These are phyloP conservation scores for Citrus hindsii DNA, from an alignment of 345 rosid genomes.

Conservation along the genomic window DNA sequence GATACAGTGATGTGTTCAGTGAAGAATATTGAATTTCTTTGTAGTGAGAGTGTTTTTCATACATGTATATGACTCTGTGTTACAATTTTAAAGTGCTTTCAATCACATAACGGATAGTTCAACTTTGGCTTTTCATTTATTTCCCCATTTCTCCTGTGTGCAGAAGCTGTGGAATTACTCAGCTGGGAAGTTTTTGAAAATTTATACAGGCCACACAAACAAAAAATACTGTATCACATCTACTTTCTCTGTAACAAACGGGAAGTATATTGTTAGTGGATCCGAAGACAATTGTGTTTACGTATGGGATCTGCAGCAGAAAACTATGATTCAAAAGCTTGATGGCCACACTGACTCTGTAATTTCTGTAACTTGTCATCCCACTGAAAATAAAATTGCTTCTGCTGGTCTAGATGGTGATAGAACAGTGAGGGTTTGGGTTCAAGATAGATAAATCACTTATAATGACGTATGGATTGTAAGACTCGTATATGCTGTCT, in stretches of 20 bases:
- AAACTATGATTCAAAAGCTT: constrained; percentile 75
- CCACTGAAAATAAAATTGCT: constrained; percentile 67
- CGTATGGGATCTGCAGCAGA: constrained; percentile 92
- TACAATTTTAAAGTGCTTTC: neutral
- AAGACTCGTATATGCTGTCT: neutral
- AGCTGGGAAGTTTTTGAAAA: constrained; percentile 78
- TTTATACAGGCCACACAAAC: constrained; percentile 81
- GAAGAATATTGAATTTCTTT: neutral
- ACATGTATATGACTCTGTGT: neutral
- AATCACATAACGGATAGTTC: neutral
- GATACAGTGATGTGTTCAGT: neutral
- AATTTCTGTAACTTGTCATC: constrained; percentile 86
- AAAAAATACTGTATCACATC: constrained; percentile 72
- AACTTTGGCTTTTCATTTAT: neutral
- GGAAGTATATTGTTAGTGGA: constrained; percentile 92
- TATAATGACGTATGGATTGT: neutral
- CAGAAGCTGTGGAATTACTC: constrained; percentile 95
- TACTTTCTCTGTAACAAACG: constrained; percentile 93
- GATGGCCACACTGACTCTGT: constrained; percentile 85
- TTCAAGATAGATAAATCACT: constrained; percentile 44
- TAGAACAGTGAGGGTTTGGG: constrained; percentile 78
- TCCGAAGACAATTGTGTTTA: constrained; percentile 90
- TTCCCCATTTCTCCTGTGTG: neutral
- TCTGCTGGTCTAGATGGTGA: constrained; percentile 80
- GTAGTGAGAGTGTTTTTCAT: neutral